A percentile compares a stretch with the other conserved stretches of the same genome.
Conservation (phyloP, 73 alveolate species). For the Loxodes magnus region DNA sequence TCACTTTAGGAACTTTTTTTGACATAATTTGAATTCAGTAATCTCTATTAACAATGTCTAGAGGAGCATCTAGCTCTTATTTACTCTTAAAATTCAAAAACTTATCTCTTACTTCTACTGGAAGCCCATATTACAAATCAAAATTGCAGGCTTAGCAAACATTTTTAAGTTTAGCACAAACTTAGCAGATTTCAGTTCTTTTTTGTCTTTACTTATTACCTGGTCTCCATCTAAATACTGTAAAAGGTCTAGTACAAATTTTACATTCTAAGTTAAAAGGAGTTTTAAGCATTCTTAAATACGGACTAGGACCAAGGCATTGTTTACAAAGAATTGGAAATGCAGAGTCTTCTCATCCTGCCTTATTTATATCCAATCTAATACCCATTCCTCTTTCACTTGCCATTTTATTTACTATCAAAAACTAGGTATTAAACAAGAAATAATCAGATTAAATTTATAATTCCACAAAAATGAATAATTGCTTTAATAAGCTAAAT, state of each 20-base stretch:
- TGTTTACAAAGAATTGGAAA: constrained; percentile 91
- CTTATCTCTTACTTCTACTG: constrained; percentile 91
- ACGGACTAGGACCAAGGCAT: constrained; percentile 93
- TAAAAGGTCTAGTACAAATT: constrained; percentile 90
- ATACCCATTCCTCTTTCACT: constrained; percentile 64
- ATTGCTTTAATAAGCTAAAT: too few relatives aligned
- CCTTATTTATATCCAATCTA: constrained; percentile 53
- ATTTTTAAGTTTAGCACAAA: constrained; percentile 94
- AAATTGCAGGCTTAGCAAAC: constrained; percentile 91
- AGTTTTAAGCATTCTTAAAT: constrained; percentile 83
- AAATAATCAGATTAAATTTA: too few relatives aligned
- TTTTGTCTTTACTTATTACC: constrained; percentile 77
- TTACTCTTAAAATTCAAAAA: constrained; percentile 50
- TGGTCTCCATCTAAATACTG: constrained; percentile 96
- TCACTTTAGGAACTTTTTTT: constrained; percentile 48
- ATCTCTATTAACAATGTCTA: constrained; percentile 85
- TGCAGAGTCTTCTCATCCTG: constrained; percentile 94
- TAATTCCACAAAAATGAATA: too few relatives aligned
- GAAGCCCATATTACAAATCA: constrained; percentile 92
- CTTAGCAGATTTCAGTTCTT: constrained; percentile 93
- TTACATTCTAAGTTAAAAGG: constrained; percentile 87
- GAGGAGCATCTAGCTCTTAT: constrained; percentile 72
- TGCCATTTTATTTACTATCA: too few relatives aligned
- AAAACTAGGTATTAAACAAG: too few relatives aligned
- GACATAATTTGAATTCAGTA: constrained; percentile 78